Conservation (phyloP, 257 asterid genomes). For the Linderniella brevidens region DNA sequence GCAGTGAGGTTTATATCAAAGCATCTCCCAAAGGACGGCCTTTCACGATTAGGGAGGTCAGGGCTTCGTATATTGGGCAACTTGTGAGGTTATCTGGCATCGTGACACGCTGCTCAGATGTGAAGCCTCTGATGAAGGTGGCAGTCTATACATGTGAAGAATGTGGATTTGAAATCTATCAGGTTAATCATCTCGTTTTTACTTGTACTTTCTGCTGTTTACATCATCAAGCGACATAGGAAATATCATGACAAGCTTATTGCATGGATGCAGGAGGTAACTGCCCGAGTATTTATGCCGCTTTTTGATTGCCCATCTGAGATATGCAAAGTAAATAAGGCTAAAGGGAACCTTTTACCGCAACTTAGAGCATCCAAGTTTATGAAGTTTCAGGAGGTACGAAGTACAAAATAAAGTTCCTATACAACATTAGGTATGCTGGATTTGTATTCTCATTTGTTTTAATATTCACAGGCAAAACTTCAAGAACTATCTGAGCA, state of each 20-base stretch:
- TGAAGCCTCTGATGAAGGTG: slow-evolving; percentile 93
- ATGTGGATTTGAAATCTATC: slow-evolving; percentile 96
- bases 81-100: slow-evolving; percentile 85
- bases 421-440: slow-evolving; percentile 3
- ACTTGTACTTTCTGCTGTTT: slow-evolving; percentile 3
- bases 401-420: slow-evolving; percentile 11
- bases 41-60: slow-evolving; percentile 89
- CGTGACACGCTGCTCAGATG: slow-evolving; percentile 92
- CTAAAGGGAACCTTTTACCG: slow-evolving; percentile 81
- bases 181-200: slow-evolving; percentile 29
- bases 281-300: slow-evolving; percentile 87
- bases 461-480: slow-evolving; percentile 60
- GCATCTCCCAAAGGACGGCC: slow-evolving; percentile 79
- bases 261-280: slow-evolving; percentile 55
- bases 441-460: slow-evolving; percentile 4
- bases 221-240: neutral
- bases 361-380: slow-evolving; percentile 93
- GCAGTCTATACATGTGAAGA: slow-evolving; percentile 97
- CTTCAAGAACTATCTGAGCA: slow-evolving; percentile 92
- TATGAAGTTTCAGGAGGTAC: slow-evolving; percentile 91
- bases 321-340: slow-evolving; percentile 44
- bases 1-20: slow-evolving; percentile 82
- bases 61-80: slow-evolving; percentile 85
- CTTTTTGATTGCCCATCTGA: slow-evolving; percentile 73
- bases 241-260: neutral